Conservation (phyloP, 208 protist species). For the Leishmania arabica region DNA sequence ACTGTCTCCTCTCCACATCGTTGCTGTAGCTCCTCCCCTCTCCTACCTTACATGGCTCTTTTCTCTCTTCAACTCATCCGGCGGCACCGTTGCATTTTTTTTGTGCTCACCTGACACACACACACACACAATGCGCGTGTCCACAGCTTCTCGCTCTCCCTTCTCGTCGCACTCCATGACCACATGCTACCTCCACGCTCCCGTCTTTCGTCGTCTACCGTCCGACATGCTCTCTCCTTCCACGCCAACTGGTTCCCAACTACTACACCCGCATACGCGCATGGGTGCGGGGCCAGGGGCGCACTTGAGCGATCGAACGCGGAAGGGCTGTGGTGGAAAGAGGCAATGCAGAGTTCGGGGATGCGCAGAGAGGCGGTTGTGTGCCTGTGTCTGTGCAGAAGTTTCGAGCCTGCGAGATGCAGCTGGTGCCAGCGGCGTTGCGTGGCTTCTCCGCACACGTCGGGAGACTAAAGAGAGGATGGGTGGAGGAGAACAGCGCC, state of each 20-base stretch:
- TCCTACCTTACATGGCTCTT: background rate
- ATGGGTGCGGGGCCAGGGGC: background rate
- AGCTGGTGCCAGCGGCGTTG: background rate
- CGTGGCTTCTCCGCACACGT: background rate
- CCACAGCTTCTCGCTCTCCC: background rate
- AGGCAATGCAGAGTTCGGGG: background rate
- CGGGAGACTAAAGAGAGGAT: background rate
- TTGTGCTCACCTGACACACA: background rate
- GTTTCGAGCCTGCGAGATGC: background rate
- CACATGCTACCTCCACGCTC: background rate
- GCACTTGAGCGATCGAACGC: background rate
- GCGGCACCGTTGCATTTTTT: background rate
- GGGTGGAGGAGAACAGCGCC: background rate
- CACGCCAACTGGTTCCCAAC: background rate
- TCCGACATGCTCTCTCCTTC: background rate
- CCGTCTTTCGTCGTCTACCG: background rate
- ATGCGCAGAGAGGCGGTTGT: background rate
- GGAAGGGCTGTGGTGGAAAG: background rate
- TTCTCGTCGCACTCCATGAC: background rate
- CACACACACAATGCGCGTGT: background rate
- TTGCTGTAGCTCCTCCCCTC: background rate
- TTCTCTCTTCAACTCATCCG: background rate
- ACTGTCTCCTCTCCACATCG: background rate
- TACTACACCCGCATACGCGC: background rate
- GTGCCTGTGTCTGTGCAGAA: background rate